These are phyloP conservation scores for Dentipellis fragilis DNA, from an alignment of 768 basidiomycete species.

Conservation along the genomic window DNA sequence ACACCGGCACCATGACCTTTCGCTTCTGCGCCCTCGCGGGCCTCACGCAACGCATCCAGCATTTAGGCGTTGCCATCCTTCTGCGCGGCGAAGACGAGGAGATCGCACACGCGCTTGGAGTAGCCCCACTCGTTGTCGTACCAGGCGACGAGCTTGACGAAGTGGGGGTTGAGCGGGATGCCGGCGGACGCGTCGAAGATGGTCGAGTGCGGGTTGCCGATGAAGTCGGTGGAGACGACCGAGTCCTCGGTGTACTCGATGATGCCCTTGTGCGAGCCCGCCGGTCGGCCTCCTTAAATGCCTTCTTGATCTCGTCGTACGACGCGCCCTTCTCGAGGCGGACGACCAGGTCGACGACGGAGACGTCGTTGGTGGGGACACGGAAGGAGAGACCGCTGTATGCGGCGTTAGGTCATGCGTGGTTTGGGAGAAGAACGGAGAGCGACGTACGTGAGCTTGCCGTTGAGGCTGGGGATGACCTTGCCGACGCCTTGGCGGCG, in stretches of 20 bases:
- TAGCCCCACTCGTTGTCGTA: conserved; percentile 96
- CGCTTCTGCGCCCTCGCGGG: too few relatives aligned
- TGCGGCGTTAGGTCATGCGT: neutral
- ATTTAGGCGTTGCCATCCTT: conserved; percentile 37
- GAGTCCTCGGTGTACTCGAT: conserved; percentile 88
- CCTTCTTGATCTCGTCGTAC: conserved; percentile 87
- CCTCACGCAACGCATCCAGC: neutral
- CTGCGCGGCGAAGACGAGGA: conserved; percentile 72
- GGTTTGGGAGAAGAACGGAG: neutral
- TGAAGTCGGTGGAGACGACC: conserved; percentile 91
- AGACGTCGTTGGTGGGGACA: conserved; percentile 92
- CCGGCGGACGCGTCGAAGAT: conserved; percentile 94
- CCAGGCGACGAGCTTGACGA: conserved; percentile 96
- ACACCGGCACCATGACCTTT: neutral
- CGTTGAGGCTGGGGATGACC: conserved; percentile 93
- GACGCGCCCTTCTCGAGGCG: conserved; percentile 77
- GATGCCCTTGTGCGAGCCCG: conserved; percentile 61
- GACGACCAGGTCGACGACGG: conserved; percentile 94
- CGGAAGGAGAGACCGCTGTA: conserved; percentile 89
- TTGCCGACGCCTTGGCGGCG: conserved; percentile 99
- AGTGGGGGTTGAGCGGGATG: conserved; percentile 84
- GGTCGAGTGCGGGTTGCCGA: conserved; percentile 68
- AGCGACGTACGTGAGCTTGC: conserved; percentile 82
- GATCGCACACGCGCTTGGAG: conserved; percentile 86
- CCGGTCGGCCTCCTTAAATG: conserved; percentile 72